phyloP scores from a whole-genome alignment of 176 grass and related monocot species.

The Eragrostis curvula region DNA sequence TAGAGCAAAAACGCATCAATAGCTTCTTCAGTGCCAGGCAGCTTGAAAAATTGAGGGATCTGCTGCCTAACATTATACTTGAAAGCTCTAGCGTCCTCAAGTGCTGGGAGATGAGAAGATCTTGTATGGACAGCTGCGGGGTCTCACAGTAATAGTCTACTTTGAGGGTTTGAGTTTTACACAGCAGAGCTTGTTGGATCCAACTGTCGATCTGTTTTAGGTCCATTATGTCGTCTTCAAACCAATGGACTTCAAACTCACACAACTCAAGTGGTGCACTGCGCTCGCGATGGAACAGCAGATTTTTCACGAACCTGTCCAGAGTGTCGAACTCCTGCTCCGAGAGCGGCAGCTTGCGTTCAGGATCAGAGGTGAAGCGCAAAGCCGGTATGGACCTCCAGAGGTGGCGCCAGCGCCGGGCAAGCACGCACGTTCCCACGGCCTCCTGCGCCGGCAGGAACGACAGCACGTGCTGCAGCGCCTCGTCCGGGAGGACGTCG shows the following conservation, averaged over 20 bases:
- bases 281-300: neutral
- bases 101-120: neutral
- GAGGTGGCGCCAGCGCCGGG: slow-evolving; percentile 29
- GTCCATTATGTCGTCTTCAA: too few species aligned
- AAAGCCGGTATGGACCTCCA: slow-evolving; percentile 38
- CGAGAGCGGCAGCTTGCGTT: neutral
- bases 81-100: slow-evolving; percentile 33
- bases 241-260: neutral
- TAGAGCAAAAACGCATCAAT: neutral
- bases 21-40: slow-evolving; percentile 21
- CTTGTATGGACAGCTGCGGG: too few species aligned
- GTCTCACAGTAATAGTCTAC: too few species aligned
- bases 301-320: neutral
- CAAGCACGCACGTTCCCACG: slow-evolving; percentile 10
- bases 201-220: neutral
- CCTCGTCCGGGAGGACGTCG: slow-evolving; percentile 11
- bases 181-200: neutral
- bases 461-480: slow-evolving; percentile 34
- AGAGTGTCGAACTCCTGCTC: neutral
- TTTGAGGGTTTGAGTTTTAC: neutral
- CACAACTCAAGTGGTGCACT: neutral
- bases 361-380: neutral
- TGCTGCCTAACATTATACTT: neutral
- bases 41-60: slow-evolving; percentile 27
- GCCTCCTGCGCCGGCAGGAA: slow-evolving; percentile 22